These are phyloP conservation scores for Raphanus raphanistrum DNA, from an alignment of 345 rosid species.

Conservation along the genomic window DNA sequence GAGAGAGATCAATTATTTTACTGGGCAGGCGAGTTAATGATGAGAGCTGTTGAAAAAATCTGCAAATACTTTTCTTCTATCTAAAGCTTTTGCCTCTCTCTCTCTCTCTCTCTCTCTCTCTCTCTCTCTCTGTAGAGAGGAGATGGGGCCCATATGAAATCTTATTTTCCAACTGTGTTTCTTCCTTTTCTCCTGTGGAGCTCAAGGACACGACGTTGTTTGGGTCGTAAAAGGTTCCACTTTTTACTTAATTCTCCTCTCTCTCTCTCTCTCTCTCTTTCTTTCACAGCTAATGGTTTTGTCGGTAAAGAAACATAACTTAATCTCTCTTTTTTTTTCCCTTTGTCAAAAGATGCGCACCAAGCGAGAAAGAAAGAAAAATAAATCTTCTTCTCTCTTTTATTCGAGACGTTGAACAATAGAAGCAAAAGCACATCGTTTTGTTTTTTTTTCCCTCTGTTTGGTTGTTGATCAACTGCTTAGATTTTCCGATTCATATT, in stretches of 20 bases:
- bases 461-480: constrained; percentile 7
- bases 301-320: constrained; percentile 30
- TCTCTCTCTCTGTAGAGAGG: constrained; percentile 5
- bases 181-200: constrained; percentile 20
- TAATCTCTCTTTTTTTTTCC: background rate
- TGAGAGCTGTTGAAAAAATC: constrained; percentile 34
- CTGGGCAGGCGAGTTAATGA: constrained; percentile 30
- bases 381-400: constrained; percentile 9
- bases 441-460: background rate
- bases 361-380: background rate
- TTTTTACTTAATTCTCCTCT: background rate
- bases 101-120: background rate
- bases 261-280: background rate
- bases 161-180: constrained; percentile 24
- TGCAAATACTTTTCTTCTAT: constrained; percentile 39
- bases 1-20: constrained; percentile 24
- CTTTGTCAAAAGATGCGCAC: constrained; percentile 44
- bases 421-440: background rate
- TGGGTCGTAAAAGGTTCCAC: constrained; percentile 37
- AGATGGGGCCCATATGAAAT: constrained; percentile 36
- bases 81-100: constrained; percentile 23
- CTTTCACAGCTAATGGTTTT: background rate
- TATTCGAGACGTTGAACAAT: constrained; percentile 37
- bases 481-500: too few relatives aligned
- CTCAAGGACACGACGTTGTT: constrained; percentile 21